phyloP scores from a whole-genome alignment of 352 stramenopile species.

The Aphanomyces astaci region DNA sequence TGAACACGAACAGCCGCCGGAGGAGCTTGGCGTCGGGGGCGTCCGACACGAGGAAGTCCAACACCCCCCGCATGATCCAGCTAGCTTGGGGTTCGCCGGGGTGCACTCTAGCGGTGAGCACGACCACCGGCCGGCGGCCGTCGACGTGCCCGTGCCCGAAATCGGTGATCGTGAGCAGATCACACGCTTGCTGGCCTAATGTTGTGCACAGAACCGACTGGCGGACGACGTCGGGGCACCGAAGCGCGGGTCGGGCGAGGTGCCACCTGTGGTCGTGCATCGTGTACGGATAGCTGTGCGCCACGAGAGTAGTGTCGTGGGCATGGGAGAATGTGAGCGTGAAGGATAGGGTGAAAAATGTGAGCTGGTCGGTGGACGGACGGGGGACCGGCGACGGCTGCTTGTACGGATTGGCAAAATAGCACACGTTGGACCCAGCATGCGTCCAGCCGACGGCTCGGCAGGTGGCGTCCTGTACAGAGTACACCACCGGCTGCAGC shows the following conservation, averaged over 20 bases:
- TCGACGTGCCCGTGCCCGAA: slow-evolving; percentile 22
- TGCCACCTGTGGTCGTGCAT: slow-evolving; percentile 69
- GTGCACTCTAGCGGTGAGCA: slow-evolving; percentile 85
- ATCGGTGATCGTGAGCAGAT: slow-evolving; percentile 61
- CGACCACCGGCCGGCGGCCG: slow-evolving; percentile 27
- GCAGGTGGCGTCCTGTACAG: slow-evolving; percentile 43
- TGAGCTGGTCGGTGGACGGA: slow-evolving; percentile 12
- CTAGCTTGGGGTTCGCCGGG: slow-evolving; percentile 86
- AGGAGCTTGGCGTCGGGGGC: slow-evolving; percentile 53
- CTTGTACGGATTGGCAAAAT: slow-evolving; percentile 65
- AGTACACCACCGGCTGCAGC: slow-evolving; percentile 88
- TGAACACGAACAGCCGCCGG: slow-evolving; percentile 85
- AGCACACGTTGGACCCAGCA: slow-evolving; percentile 74
- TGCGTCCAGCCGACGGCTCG: slow-evolving; percentile 64
- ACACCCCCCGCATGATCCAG: slow-evolving; percentile 90
- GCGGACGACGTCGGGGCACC: slow-evolving; percentile 32
- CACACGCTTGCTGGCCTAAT: slow-evolving; percentile 45
- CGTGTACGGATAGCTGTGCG: slow-evolving; percentile 90
- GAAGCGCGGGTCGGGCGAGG: slow-evolving; percentile 34
- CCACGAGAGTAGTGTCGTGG: slow-evolving; percentile 82
- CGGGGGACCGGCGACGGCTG: not conserved
- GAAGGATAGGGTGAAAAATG: slow-evolving; percentile 69
- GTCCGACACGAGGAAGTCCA: slow-evolving; percentile 84
- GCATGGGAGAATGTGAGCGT: slow-evolving; percentile 68
- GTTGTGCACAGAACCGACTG: slow-evolving; percentile 52